Evolutionary conservation across 1,139 yeast genomes (phyloP), one percentile per base, ranked within the genome.

Genomic region (Geotrichum armillariae): DNA sequence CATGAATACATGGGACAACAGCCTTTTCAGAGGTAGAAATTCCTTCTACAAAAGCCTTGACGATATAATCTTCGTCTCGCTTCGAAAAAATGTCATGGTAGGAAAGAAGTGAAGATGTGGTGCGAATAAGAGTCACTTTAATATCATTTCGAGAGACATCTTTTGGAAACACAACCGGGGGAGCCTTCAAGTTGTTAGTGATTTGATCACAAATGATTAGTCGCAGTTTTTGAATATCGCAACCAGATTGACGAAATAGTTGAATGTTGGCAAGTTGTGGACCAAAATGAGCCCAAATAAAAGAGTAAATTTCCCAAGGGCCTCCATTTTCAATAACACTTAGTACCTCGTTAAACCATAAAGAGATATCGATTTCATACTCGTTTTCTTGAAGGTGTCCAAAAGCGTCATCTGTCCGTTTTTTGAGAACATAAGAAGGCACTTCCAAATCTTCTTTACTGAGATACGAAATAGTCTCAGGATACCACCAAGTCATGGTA

Each of bases 1-100:
- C 83, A 59, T 88, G 90, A 44, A 89, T 78, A 59, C 90, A 81
- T 1, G 94, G 90, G 32, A 85, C 79, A 0, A 91, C 88, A 0
- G 95, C 80, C 56, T 79, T 80, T 55, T 87, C 91, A 85, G 93
- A 85, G 2, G 90, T 82, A 2, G 81, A 77, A 49, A 88, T 68
- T 0, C 90, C 89, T 45, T 75, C 70, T 9, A 85, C 74, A 36
- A 87, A 73, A 0, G 91, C 76, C 55, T 77, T 77, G 7, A 89
- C 80, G 37, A 89, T 74, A 52, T 77, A 81, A 61, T 88, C 95
- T 55, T 85, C 83, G 45, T 85, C 93, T 16, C 70, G 67, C 56
- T 82, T 82, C 3, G 80, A 66, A 58, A 85, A 82, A 40, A 63
- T 47, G 21, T 73, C 73, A 55, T 80, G 84, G 58, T 85, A 86